Evolutionary conservation across 768 basidiomycete species (phyloP), one percentile per base, ranked within the genome.

Genomic region (Dacryopinax spathularia): DNA sequence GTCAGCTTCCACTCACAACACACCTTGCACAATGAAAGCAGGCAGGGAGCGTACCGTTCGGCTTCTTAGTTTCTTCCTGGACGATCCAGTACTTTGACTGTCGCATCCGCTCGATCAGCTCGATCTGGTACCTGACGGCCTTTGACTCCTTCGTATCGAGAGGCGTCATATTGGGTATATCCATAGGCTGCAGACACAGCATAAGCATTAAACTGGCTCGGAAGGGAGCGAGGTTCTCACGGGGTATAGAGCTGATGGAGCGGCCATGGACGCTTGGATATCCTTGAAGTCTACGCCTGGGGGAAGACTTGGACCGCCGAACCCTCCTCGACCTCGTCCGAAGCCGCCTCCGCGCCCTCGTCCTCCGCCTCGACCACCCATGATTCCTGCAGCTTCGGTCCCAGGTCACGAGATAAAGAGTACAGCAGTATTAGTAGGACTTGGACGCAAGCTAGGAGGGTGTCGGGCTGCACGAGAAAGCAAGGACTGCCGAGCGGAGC

Each of bases 231-330:
- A 66, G 68, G 66, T 65, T 68, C 88, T 75, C 79, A 90, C 89
- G 60, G 90, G 90, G 77, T 90, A 92, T 71, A 90, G 75, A 31
- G 84, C 84, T 37, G 86, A 85, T 63, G 79, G 85, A 72, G 91
- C 90, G 64, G 86, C 78, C 18, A 87, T 86, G 70, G 91, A 74
- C 60, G 82, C 79, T 71, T 89, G 87, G 61, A 92, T 79, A 71
- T 92, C 89, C 41, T 85, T 82, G 71, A 87, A 88, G 5, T 85
- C 84, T 33, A 91, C 80, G 20, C 90, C 89, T 84, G 89, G 88
- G 0, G 88, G 87, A 1, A 83, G 84, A 20, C 68, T 68, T 31
- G 73, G 67, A 43, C 76, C 74, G 33, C 78, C 72, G 65, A 73
- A 65, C 70, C 71, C 66, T 29, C 83, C 81, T 20, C 66, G 33